Conservation (phyloP, 1,139 yeast species). For the Yamadazyma epiphylla region DNA sequence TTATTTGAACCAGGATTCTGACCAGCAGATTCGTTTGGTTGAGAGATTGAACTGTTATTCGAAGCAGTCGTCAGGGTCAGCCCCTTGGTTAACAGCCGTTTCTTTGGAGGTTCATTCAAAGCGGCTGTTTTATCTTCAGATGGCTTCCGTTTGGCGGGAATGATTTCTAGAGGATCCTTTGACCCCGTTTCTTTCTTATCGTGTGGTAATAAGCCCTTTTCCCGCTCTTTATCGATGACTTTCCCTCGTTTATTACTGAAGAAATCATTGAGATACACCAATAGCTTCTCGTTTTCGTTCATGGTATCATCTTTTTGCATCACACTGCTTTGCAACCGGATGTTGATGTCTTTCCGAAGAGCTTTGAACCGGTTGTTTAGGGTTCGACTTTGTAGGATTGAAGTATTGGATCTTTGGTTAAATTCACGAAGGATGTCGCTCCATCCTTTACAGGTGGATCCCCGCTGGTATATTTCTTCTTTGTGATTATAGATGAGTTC, state of each 20-base stretch:
- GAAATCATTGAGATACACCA: constrained; percentile 18
- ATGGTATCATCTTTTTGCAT: constrained; percentile 11
- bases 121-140: too few species aligned
- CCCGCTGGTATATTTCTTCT: constrained; percentile 25
- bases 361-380: constrained; percentile 25
- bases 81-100: too few species aligned
- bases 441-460: constrained; percentile 29
- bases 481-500: constrained; percentile 18
- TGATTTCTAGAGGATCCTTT: too few species aligned
- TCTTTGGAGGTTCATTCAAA: too few species aligned
- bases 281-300: constrained; percentile 25
- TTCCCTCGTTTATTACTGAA: constrained; percentile 11
- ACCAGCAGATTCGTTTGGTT: too few species aligned
- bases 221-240: constrained; percentile 11
- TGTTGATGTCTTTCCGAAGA: constrained; percentile 21
- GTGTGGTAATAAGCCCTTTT: constrained; percentile 10
- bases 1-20: too few species aligned
- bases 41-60: too few species aligned
- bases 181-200: too few species aligned
- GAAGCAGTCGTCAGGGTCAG: too few species aligned
- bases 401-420: constrained; percentile 16
- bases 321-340: constrained; percentile 16
- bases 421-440: constrained; percentile 21
- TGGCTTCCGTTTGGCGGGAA: too few species aligned
- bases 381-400: constrained; percentile 26